Conservation (phyloP, 331 rosid species). For the Cydonia oblonga region DNA sequence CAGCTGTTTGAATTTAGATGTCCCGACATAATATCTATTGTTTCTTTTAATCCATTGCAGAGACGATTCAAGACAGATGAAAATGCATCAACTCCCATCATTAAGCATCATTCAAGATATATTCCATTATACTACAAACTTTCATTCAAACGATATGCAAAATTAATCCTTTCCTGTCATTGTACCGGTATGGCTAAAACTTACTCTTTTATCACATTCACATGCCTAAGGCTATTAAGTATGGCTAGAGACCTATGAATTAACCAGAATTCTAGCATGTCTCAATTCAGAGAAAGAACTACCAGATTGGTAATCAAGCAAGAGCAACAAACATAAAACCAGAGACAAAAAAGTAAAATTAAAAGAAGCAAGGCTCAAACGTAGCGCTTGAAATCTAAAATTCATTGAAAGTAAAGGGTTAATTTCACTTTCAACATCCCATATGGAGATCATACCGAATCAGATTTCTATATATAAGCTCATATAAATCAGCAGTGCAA, state of each 20-base stretch:
- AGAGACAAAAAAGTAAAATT: neutral
- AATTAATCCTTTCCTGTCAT: neutral
- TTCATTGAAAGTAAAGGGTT: neutral
- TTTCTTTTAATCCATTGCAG: neutral
- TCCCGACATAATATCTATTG: neutral
- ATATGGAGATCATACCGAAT: neutral
- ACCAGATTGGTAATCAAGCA: neutral
- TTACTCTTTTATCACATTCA: neutral
- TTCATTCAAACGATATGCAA: neutral
- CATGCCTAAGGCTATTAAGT: neutral
- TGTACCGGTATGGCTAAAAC: neutral
- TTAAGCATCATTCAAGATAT: neutral
- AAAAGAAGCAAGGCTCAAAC: neutral
- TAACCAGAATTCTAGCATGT: neutral
- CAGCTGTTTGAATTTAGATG: neutral
- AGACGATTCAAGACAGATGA: neutral
- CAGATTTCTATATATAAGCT: neutral
- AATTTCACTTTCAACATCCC: neutral
- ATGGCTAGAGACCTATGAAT: neutral
- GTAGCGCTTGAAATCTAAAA: neutral
- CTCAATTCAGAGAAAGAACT: neutral
- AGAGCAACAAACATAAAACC: neutral
- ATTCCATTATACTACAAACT: neutral
- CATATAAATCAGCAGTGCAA: neutral
- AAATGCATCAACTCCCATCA: neutral